Percentiles rank a stretch among this genome's conserved stretches.
Evolutionary conservation across 2,329 filamentous ascomycete genomes (phyloP).

Genomic region (Colletotrichum sp.): DNA sequence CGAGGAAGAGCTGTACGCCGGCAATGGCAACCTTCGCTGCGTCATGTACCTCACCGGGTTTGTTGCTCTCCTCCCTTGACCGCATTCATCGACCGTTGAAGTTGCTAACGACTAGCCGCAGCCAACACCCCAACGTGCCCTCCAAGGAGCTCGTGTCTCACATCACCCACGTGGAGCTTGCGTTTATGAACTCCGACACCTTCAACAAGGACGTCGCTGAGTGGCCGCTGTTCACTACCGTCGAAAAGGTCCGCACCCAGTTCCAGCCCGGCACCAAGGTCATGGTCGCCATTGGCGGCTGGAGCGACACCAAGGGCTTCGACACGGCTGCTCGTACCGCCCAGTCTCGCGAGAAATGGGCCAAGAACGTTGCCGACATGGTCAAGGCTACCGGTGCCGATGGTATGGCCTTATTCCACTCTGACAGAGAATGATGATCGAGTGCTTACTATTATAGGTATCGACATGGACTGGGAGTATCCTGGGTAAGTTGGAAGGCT

Average conservation of each 20-base stretch:
- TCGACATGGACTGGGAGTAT: constrained; percentile 71
- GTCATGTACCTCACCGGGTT: constrained; percentile 59
- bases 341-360: constrained; percentile 60
- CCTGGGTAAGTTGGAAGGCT: constrained; percentile 42
- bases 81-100: not conserved
- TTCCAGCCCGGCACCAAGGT: constrained; percentile 63
- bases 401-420: constrained; percentile 41
- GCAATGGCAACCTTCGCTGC: constrained; percentile 28
- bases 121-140: constrained; percentile 53
- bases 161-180: constrained; percentile 63
- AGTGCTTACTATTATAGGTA: not conserved
- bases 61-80: constrained; percentile 9
- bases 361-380: constrained; percentile 68
- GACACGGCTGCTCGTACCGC: constrained; percentile 52
- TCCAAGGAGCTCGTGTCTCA: constrained; percentile 36
- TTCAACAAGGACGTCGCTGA: constrained; percentile 51
- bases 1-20: not conserved
- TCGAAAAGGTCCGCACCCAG: constrained; percentile 49
- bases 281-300: constrained; percentile 76
- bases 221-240: constrained; percentile 60
- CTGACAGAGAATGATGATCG: not conserved
- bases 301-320: constrained; percentile 73
- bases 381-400: constrained; percentile 68
- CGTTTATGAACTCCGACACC: constrained; percentile 58
- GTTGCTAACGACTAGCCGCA: constrained; percentile 25